Percentiles rank a stretch among this genome's conserved stretches.
These are phyloP conservation scores for Cordyceps tenuipes DNA, from an alignment of 2,329 filamentous ascomycete species.

Conservation along the genomic window DNA sequence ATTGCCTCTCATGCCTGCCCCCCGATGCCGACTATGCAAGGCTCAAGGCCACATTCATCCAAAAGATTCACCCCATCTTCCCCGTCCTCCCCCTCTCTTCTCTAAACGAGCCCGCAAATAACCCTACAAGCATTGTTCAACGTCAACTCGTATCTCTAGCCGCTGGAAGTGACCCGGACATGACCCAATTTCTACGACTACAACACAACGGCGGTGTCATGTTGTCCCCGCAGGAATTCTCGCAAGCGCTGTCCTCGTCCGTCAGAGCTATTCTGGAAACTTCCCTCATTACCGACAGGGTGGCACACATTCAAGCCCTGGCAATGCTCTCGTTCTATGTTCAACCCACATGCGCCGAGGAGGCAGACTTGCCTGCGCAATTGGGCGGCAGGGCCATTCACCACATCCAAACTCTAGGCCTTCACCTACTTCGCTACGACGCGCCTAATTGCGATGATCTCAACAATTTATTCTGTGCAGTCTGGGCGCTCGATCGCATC, in stretches of 20 bases:
- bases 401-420: constrained; percentile 46
- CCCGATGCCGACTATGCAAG: constrained; percentile 37
- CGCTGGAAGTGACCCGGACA: constrained; percentile 41
- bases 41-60: constrained; percentile 38
- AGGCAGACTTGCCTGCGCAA: constrained; percentile 46
- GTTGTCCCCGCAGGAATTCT: constrained; percentile 39
- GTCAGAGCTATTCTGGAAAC: constrained; percentile 43
- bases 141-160: constrained; percentile 48
- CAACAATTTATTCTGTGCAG: constrained; percentile 46
- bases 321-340: constrained; percentile 50
- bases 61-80: constrained; percentile 47
- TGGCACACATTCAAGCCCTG: constrained; percentile 46
- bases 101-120: constrained; percentile 22
- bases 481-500: constrained; percentile 54
- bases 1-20: constrained; percentile 41
- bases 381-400: constrained; percentile 47
- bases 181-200: constrained; percentile 37
- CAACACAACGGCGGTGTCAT: constrained; percentile 29
- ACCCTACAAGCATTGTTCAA: constrained; percentile 35
- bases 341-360: constrained; percentile 45
- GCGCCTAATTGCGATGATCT: constrained; percentile 32
- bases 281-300: constrained; percentile 44
- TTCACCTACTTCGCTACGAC: constrained; percentile 41
- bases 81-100: constrained; percentile 38
- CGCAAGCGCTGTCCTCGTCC: constrained; percentile 38